Base-by-base conservation (phyloP, 306 rosid species). In the Elaeagnus macrophylla region DNA sequence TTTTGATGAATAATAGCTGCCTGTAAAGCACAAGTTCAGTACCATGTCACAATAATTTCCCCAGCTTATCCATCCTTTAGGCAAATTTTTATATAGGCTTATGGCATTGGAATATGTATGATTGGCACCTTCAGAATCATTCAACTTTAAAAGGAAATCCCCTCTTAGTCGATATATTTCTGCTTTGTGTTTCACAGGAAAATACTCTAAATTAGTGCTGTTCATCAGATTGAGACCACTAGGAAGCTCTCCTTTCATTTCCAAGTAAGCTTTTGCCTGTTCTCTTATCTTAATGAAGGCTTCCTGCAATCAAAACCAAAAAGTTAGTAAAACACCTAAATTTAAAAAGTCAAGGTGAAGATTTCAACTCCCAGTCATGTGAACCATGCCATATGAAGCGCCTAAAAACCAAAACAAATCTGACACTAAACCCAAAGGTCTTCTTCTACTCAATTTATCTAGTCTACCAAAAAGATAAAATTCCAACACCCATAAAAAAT, bases 21-120 rank as follows among this genome's bases (percentile, higher is more conserved):
- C 56, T 6, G 39, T 42, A 61, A 66, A 65, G 59, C 51, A 65
- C 17, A 17, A 70, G 63, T 14, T 10, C 39, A 53, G 57, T 84
- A 93, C 99, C 96, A 79, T 65, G 73, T 93, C 99, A 65, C 99
- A 93, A 67, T 93, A 93, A 74, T 79, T 79, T 74, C 99, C 99
- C 99, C 99, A 93, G 79, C 99, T 84, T 78, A 87, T 93, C 99
- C 99, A 93, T 62, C 99, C 99, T 78, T 88, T 93, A 9, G 99
- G 96, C 78, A 88, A 73, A 72, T 74, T 87, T 72, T 88, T 87
- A 79, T 84, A 87, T 65, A 88, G 83, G 72, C 57, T 84, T 69
- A 93, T 85, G 55, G 94, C 95, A 66, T 59, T 79, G 18, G 99
- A 93, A 77, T 84, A 93, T n/a, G 83, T 61, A 67, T 60, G 66